These are phyloP conservation scores for Cunninghamia lanceolata DNA, from an alignment of 75 land plant genomes.

Conservation along the genomic window DNA sequence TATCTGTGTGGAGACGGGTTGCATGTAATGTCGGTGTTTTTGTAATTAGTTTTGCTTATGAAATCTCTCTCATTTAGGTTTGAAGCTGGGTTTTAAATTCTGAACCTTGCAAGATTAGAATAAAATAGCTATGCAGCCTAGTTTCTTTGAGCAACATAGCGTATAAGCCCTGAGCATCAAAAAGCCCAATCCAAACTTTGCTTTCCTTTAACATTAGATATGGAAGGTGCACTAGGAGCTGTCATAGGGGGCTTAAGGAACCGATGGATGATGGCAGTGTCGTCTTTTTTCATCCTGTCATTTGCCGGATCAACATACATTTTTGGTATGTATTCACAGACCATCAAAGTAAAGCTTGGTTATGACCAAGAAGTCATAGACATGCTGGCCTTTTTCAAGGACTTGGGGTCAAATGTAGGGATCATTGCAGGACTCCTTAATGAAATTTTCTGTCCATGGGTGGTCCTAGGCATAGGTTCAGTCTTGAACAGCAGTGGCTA, in stretches of 20 bases:
- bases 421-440: slow-evolving; percentile 30
- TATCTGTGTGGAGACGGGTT: neutral
- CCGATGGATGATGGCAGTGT: slow-evolving; percentile 34
- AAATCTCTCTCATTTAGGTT: too few relatives aligned
- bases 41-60: too few relatives aligned
- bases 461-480: slow-evolving; percentile 26
- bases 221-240: neutral
- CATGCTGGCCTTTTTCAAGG: slow-evolving; percentile 29
- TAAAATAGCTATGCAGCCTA: too few relatives aligned
- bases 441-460: slow-evolving; percentile 26
- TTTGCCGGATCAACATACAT: slow-evolving; percentile 21
- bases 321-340: slow-evolving; percentile 25
- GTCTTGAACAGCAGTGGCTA: slow-evolving; percentile 22
- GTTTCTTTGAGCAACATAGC: too few relatives aligned
- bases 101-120: too few relatives aligned
- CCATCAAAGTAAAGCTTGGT: slow-evolving; percentile 21
- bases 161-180: neutral
- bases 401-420: slow-evolving; percentile 33
- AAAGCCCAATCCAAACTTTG: too few relatives aligned
- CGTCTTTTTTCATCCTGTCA: slow-evolving; percentile 19
- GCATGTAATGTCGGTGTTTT: too few relatives aligned
- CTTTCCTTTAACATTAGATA: neutral
- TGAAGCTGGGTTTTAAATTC: too few relatives aligned
- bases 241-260: neutral
- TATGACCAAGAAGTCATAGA: slow-evolving; percentile 30